phyloP scores from a whole-genome alignment of 23 red algal genomes.

The Agarophyton chilense region DNA sequence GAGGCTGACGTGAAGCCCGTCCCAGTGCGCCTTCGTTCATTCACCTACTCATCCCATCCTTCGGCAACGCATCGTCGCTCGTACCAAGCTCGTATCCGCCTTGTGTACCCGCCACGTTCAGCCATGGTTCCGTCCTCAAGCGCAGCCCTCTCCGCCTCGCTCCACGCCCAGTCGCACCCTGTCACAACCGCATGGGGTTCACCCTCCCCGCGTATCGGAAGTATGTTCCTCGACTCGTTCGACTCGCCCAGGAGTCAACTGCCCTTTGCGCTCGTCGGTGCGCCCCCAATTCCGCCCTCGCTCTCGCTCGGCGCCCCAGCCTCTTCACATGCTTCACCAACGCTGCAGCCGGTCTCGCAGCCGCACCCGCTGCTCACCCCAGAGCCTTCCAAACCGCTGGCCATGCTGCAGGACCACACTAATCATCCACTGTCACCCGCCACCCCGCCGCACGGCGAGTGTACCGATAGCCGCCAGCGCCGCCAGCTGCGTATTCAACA shows the following conservation, averaged over 20 bases:
- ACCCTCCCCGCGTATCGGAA: slow-evolving; percentile 1
- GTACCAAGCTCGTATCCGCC: neutral
- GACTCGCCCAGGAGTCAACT: neutral
- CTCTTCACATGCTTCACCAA: neutral
- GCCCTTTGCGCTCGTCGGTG: neutral
- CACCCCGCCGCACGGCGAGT: neutral
- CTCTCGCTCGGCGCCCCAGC: slow-evolving; percentile 1
- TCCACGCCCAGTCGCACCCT: neutral
- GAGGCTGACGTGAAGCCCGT: too few species aligned
- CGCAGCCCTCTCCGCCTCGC: neutral
- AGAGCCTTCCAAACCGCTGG: neutral
- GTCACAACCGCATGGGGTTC: neutral
- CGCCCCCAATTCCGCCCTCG: neutral
- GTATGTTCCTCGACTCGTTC: neutral
- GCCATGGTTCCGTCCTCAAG: neutral
- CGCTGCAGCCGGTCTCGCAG: neutral
- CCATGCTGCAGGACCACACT: neutral
- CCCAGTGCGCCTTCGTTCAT: too few species aligned
- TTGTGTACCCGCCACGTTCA: neutral
- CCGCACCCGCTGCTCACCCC: neutral
- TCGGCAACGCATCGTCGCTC: neutral
- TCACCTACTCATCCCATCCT: too few species aligned
- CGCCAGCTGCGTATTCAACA: slow-evolving; percentile 18
- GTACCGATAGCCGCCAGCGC: neutral
- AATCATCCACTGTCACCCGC: neutral